Evolutionary conservation across 306 rosid genomes (phyloP).

Genomic region (Pyrus pyrifolia): DNA sequence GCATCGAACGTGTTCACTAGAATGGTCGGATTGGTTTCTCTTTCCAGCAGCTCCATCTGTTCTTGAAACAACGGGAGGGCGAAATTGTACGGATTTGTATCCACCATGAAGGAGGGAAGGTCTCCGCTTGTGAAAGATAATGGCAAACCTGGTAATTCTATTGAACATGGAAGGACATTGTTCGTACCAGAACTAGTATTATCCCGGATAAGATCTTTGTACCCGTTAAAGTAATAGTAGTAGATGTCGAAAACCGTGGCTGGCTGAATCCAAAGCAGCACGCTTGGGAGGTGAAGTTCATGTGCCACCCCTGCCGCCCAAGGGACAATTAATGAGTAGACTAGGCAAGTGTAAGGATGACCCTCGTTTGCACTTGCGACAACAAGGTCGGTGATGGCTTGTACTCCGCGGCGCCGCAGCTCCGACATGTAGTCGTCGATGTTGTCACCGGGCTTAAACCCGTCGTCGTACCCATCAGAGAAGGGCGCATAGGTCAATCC

Average conservation of each 20-base stretch:
- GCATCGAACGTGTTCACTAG: constrained; percentile 26
- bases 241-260: constrained; percentile 30
- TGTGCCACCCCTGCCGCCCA: constrained; percentile 24
- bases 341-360: constrained; percentile 16
- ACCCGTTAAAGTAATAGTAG: constrained; percentile 29
- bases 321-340: constrained; percentile 17
- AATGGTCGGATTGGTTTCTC: constrained; percentile 1
- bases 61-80: neutral
- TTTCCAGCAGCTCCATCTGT: constrained; percentile 1
- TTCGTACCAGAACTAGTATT: neutral
- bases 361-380: neutral
- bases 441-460: constrained; percentile 5
- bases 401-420: constrained; percentile 13
- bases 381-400: constrained; percentile 12
- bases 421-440: neutral
- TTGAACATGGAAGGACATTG: neutral
- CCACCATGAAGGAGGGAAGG: constrained; percentile 27
- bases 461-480: constrained; percentile 35
- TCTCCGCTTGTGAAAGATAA: constrained; percentile 7
- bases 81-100: neutral
- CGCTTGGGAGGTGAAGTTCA: constrained; percentile 13
- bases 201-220: neutral
- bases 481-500: constrained; percentile 18
- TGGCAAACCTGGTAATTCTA: constrained; percentile 24
- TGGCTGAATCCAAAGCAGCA: constrained; percentile 32